Evolutionary conservation across 1,284 basidiomycete genomes (phyloP).

Genomic region (Irpex sp.): DNA sequence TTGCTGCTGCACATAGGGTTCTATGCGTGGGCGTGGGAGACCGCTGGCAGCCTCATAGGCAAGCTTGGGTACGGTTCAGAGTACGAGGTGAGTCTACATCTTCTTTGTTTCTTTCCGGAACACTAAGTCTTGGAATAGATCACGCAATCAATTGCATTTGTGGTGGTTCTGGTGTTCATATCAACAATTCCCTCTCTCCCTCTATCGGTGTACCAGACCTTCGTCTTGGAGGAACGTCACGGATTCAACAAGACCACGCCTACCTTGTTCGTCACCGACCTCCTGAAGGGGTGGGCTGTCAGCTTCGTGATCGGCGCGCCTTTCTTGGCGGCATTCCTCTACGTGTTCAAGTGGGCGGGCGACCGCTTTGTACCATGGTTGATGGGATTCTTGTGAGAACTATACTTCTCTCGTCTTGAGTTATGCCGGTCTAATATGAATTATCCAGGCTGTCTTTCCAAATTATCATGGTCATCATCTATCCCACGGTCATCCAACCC

Average conservation of each 20-base stretch:
- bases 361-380: conserved; percentile 86
- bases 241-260: conserved; percentile 96
- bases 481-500: conserved; percentile 91
- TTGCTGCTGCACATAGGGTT: conserved; percentile 71
- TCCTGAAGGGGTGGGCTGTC: conserved; percentile 78
- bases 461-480: conserved; percentile 80
- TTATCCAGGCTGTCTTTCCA: conserved; percentile 72
- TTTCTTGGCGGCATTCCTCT: conserved; percentile 84
- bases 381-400: conserved; percentile 75
- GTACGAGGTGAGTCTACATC: conserved; percentile 52
- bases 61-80: conserved; percentile 60
- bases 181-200: conserved; percentile 73
- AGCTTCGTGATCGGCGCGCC: conserved; percentile 81
- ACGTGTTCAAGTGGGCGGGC: conserved; percentile 91
- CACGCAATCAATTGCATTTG: conserved; percentile 79
- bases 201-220: conserved; percentile 81
- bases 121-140: conserved; percentile 48
- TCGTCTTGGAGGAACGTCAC: conserved; percentile 92
- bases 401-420: conserved; percentile 5
- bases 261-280: conserved; percentile 71
- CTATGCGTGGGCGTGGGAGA: conserved; percentile 79
- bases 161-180: conserved; percentile 62
- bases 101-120: neutral
- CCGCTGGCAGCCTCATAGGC: conserved; percentile 48
- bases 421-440: neutral